phyloP scores from a whole-genome alignment of 805 yeast species.

The Yarrowia sp. region DNA sequence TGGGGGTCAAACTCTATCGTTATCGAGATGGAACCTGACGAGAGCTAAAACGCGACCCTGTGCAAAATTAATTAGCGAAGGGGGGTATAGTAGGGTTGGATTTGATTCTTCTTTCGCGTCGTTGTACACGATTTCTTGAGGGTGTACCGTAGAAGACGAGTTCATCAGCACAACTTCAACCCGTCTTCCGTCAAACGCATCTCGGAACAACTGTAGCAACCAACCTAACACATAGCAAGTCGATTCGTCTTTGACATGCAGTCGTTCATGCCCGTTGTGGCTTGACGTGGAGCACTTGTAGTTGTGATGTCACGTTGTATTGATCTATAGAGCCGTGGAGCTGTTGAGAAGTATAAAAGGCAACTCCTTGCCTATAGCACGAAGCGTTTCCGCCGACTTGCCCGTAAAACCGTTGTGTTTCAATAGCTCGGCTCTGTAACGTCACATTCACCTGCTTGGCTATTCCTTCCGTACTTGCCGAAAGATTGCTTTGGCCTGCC shows the following conservation, averaged over 20 bases:
- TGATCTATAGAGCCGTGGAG: no score
- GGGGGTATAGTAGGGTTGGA: no score
- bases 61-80: no score
- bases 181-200: no score
- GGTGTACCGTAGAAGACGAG: no score
- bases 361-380: no score
- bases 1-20: conserved; percentile 26
- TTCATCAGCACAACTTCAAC: neutral
- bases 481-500: neutral
- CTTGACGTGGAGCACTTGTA: no score
- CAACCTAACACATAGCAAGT: neutral
- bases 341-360: no score
- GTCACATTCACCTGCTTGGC: neutral
- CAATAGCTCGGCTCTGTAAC: neutral
- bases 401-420: neutral
- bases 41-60: conserved; percentile 1
- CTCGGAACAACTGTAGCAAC: neutral
- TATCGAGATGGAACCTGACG: conserved; percentile 10
- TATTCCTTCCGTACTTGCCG: neutral
- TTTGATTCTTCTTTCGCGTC: no score
- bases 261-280: neutral
- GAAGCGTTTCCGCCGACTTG: neutral
- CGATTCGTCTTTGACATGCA: neutral
- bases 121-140: no score
- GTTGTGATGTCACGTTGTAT: no score